A percentile compares a stretch with the other conserved stretches of the same genome.
Evolutionary conservation across 202 grass and related monocot genomes (phyloP).

Genomic region (Cymbopogon flexuosus): DNA sequence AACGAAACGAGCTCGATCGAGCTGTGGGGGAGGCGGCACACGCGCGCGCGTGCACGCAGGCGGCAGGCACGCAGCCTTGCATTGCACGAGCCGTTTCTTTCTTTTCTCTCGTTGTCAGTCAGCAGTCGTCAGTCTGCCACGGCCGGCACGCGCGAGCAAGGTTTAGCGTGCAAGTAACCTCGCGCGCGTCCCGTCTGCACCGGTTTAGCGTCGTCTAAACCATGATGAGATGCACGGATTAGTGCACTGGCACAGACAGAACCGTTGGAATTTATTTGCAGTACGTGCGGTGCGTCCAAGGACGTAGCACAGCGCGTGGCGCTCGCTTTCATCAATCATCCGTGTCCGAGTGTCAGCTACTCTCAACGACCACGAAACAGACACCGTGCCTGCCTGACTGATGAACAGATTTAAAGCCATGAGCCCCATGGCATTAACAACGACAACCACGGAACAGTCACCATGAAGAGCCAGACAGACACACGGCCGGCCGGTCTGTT

Average conservation of each 20-base stretch:
- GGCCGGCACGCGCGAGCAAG: background rate
- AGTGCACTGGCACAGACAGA: too few species aligned
- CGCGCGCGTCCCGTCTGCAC: too few species aligned
- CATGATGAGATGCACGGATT: too few species aligned
- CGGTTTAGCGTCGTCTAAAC: too few species aligned
- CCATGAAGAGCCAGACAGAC: background rate
- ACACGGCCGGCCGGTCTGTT: background rate
- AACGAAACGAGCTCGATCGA: background rate
- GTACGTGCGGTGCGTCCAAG: too few species aligned
- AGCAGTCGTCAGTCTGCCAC: background rate
- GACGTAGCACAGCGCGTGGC: too few species aligned
- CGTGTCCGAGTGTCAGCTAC: background rate
- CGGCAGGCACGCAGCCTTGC: background rate
- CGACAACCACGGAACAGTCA: background rate
- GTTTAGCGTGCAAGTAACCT: conserved; percentile 26
- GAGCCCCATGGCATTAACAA: too few species aligned
- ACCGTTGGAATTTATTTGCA: too few species aligned
- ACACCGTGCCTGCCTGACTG: background rate
- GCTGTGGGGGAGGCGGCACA: background rate
- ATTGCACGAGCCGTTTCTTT: background rate
- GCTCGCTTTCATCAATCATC: too few species aligned
- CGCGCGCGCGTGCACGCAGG: too few species aligned
- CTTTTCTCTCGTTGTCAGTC: background rate
- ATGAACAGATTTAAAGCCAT: too few species aligned
- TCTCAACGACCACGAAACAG: background rate